A percentile compares a stretch with the other conserved stretches of the same genome.
These are phyloP conservation scores for Metschnikowia lunata DNA, from an alignment of 805 yeast species.

Conservation along the genomic window DNA sequence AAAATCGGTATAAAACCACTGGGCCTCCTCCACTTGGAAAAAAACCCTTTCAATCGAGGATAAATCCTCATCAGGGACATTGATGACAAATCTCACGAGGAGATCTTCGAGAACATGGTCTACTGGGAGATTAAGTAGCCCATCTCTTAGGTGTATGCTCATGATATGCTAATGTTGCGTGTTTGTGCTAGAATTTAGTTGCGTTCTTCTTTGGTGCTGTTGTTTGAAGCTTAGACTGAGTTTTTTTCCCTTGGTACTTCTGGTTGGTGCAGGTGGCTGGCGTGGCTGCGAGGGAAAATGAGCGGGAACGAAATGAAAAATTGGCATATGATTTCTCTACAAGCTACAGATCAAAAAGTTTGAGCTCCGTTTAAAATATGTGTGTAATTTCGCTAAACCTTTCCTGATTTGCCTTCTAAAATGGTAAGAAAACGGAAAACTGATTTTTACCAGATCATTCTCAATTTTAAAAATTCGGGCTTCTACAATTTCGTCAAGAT, in stretches of 20 bases:
- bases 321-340: no score
- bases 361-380: no score
- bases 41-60: conserved; percentile 75
- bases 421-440: no score
- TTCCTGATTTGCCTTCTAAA: no score
- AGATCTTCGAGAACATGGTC: conserved; percentile 81
- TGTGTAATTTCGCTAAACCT: no score
- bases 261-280: no score
- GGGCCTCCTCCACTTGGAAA: conserved; percentile 96
- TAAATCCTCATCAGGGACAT: conserved; percentile 88
- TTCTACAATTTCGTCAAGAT: no score
- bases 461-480: no score
- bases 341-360: no score
- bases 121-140: conserved; percentile 59
- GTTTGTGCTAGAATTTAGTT: neutral
- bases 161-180: conserved; percentile 23
- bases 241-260: conserved; percentile 1
- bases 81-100: conserved; percentile 82
- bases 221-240: neutral
- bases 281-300: no score
- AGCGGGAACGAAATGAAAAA: no score
- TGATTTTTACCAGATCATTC: no score
- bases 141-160: conserved; percentile 56
- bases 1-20: conserved; percentile 93
- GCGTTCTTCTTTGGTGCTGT: neutral